Conservation (phyloP, 805 yeast species). For the Citeromyces nyonsensis region DNA sequence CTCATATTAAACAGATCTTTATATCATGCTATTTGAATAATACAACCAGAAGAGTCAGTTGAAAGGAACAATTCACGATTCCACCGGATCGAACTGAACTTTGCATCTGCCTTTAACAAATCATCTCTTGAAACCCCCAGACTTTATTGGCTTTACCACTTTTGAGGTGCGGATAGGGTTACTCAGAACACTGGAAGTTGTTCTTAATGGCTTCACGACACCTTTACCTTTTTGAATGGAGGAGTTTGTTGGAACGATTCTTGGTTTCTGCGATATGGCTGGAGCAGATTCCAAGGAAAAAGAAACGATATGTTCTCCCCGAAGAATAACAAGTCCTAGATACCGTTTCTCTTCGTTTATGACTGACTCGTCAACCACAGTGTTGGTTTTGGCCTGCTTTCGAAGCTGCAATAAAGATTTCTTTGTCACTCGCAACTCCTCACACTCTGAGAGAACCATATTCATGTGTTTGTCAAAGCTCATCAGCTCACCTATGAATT, state of each 20-base stretch:
- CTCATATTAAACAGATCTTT: too few relatives aligned
- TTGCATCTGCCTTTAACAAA: too few relatives aligned
- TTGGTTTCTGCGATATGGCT: constrained; percentile 13
- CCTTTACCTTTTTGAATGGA: constrained; percentile 15
- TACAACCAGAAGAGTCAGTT: too few relatives aligned
- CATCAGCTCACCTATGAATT: constrained; percentile 62
- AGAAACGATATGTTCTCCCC: constrained; percentile 81
- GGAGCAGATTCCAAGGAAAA: constrained; percentile 53
- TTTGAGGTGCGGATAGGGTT: constrained; percentile 2
- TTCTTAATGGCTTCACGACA: constrained; percentile 11
- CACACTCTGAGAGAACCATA: constrained; percentile 68
- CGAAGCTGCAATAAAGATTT: constrained; percentile 27
- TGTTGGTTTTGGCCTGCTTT: constrained; percentile 9
- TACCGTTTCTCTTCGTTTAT: constrained; percentile 54
- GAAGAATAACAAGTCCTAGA: constrained; percentile 65
- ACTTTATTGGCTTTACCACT: constrained; percentile 1
- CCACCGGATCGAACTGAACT: too few relatives aligned
- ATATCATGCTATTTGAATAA: too few relatives aligned
- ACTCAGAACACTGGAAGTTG: background rate
- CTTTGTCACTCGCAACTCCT: constrained; percentile 66
- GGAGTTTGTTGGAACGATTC: constrained; percentile 4
- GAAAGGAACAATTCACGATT: too few relatives aligned
- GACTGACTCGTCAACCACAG: constrained; percentile 16
- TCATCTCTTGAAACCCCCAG: background rate
- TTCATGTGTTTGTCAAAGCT: constrained; percentile 89